phyloP scores from a whole-genome alignment of 805 yeast genomes.

The Myxozyma neglecta region DNA sequence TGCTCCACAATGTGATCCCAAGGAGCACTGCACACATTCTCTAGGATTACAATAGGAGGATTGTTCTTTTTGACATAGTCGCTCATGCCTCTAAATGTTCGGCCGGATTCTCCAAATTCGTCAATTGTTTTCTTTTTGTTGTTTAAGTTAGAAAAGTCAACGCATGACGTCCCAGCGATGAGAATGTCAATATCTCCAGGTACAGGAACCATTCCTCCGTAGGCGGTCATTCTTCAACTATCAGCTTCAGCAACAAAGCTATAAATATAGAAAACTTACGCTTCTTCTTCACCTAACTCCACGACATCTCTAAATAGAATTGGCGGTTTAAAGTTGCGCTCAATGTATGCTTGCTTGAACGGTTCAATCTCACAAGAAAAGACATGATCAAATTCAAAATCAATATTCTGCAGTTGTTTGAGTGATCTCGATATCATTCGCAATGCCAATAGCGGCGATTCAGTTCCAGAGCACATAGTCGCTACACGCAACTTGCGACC shows the following conservation, averaged over 20 bases:
- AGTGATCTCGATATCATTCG: conserved; percentile 15
- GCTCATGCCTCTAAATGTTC: conserved; percentile 18
- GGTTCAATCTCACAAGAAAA: conserved; percentile 24
- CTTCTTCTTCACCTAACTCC: conserved; percentile 15
- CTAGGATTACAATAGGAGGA: conserved; percentile 14
- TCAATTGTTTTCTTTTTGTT: conserved; percentile 5
- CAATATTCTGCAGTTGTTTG: not conserved
- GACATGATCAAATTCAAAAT: conserved; percentile 14
- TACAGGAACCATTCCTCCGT: conserved; percentile 7
- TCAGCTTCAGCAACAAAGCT: not conserved
- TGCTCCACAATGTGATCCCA: conserved; percentile 9
- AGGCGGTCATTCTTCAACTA: conserved; percentile 11
- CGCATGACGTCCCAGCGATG: conserved; percentile 22
- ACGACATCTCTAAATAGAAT: conserved; percentile 16
- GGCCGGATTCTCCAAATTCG: conserved; percentile 15
- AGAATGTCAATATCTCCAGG: conserved; percentile 18
- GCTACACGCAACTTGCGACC: conserved; percentile 24
- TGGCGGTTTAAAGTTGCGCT: conserved; percentile 19
- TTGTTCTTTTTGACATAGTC: conserved; percentile 4
- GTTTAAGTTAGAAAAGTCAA: conserved; percentile 17
- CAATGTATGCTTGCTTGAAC: conserved; percentile 21
- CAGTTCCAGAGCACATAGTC: conserved; percentile 22
- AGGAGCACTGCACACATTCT: conserved; percentile 20
- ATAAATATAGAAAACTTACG: not conserved
- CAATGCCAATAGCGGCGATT: conserved; percentile 14